Percentiles rank a stretch among this genome's conserved stretches.
phyloP scores from a whole-genome alignment of 108 stramenopile genomes.

The Nitzschia sp. region DNA sequence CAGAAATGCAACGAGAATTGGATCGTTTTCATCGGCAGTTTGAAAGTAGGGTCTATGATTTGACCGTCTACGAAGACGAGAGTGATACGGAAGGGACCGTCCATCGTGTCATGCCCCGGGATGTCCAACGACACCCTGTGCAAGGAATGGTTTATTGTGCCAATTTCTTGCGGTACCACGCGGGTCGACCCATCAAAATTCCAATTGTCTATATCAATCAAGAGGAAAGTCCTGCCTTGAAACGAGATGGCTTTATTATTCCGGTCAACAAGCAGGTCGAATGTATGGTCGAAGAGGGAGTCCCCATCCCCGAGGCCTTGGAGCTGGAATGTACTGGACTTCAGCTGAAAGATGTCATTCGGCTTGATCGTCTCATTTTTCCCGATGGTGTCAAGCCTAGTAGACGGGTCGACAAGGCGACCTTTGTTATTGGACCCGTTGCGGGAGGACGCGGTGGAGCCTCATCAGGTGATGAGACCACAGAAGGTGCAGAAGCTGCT shows the following conservation, averaged over 20 bases:
- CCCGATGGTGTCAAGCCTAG: slow-evolving; percentile 66
- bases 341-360: slow-evolving; percentile 63
- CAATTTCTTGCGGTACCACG: slow-evolving; percentile 76
- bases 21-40: slow-evolving; percentile 68
- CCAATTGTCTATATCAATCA: slow-evolving; percentile 67
- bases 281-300: slow-evolving; percentile 71
- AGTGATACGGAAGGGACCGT: slow-evolving; percentile 57
- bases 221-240: slow-evolving; percentile 82
- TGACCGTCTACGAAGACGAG: slow-evolving; percentile 61
- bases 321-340: slow-evolving; percentile 79
- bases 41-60: slow-evolving; percentile 70
- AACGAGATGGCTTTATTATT: slow-evolving; percentile 77
- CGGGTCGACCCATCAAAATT: slow-evolving; percentile 69
- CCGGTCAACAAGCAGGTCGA: slow-evolving; percentile 64
- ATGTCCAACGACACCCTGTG: slow-evolving; percentile 79
- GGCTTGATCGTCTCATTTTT: slow-evolving; percentile 71
- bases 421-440: slow-evolving; percentile 60
- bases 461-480: slow-evolving; percentile 14
- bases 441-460: slow-evolving; percentile 52
- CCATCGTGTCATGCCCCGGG: slow-evolving; percentile 69
- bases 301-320: slow-evolving; percentile 73
- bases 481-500: not conserved
- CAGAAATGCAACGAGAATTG: slow-evolving; percentile 71
- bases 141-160: slow-evolving; percentile 64
- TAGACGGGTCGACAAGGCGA: slow-evolving; percentile 31